Base-by-base conservation (phyloP, 352 stramenopile species). In the Halophytophthora batemanensis region DNA sequence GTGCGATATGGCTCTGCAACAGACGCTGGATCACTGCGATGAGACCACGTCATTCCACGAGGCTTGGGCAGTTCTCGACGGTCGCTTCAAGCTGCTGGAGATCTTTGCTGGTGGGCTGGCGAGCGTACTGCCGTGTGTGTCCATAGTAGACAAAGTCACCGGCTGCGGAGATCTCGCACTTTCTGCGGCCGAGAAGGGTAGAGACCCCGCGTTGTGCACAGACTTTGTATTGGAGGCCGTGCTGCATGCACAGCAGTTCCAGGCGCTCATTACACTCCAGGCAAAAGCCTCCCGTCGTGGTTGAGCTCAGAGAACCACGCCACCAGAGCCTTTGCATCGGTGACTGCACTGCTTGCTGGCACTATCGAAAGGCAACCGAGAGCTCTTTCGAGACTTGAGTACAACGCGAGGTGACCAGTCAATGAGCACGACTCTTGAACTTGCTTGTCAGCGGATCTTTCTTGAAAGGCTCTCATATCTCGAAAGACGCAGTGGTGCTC, bases 51-150 rank as follows among this genome's bases (percentile, higher is more conserved):
- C 50, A 7, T 85, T 85, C 39, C 59, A 78, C 23, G 39, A 37
- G 17, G 61, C 62, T 7, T 85, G 74, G 74, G 44, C 36, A 10
- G 42, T 56, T 18, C 66, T 65, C 1, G 50, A 60, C 7, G 53
- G 50, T 25, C 71, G 69, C 15, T 85, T 81, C 39, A 63, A 55
- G 5, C 41, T 39, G 34, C 58, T 85, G 11, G 66, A 82, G 43
- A 56, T 59, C 22, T 82, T 85, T 40, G 74, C 69, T 2, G 74
- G 66, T 38, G 71, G 69, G 1, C 51, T 85, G n/a, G 74, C 74
- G 21, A 81, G 62, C 3, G 60, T 74, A 2, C 66, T 60, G 36
- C 50, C 59, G 15, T 56, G 34, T 19, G 14, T 33, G 25, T 41
- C 35, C 37, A 38, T 39, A 15, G 19, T 39, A 28, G 12, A 49